Percentiles rank a stretch among this genome's conserved stretches.
phyloP scores from a whole-genome alignment of 73 alveolate species.

The Blepharisma stoltei region DNA sequence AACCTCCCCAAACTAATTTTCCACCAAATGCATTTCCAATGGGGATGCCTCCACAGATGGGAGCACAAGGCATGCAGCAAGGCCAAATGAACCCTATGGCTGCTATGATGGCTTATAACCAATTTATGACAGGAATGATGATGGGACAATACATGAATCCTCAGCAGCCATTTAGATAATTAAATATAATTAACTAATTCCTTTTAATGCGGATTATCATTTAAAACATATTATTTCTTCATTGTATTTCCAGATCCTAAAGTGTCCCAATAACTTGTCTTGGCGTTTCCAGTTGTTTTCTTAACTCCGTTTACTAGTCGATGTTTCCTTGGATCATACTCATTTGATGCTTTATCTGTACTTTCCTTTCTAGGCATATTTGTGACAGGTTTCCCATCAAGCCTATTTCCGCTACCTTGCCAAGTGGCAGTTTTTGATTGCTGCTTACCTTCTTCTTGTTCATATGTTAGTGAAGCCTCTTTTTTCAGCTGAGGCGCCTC shows the following conservation, averaged over 20 bases:
- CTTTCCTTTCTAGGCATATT: too few relatives aligned
- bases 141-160: background rate
- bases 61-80: background rate
- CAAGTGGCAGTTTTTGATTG: slow-evolving; percentile 54
- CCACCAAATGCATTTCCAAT: background rate
- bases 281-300: background rate
- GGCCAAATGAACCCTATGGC: background rate
- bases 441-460: slow-evolving; percentile 63
- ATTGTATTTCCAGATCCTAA: background rate
- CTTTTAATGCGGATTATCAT: too few relatives aligned
- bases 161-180: background rate
- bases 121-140: slow-evolving; percentile 27
- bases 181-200: too few relatives aligned
- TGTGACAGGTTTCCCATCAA: too few relatives aligned
- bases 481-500: slow-evolving; percentile 46
- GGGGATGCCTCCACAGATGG: background rate
- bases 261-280: slow-evolving; percentile 23
- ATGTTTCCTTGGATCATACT: slow-evolving; percentile 87
- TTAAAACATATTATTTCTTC: background rate
- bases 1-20: background rate
- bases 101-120: slow-evolving; percentile 10
- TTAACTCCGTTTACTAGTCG: slow-evolving; percentile 70
- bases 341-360: slow-evolving; percentile 56
- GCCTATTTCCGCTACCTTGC: slow-evolving; percentile 65
- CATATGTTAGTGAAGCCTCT: slow-evolving; percentile 62